A percentile compares a stretch with the other conserved stretches of the same genome.
Conservation (phyloP, 495 filamentous ascomycete species). For the Apodospora peruviana region DNA sequence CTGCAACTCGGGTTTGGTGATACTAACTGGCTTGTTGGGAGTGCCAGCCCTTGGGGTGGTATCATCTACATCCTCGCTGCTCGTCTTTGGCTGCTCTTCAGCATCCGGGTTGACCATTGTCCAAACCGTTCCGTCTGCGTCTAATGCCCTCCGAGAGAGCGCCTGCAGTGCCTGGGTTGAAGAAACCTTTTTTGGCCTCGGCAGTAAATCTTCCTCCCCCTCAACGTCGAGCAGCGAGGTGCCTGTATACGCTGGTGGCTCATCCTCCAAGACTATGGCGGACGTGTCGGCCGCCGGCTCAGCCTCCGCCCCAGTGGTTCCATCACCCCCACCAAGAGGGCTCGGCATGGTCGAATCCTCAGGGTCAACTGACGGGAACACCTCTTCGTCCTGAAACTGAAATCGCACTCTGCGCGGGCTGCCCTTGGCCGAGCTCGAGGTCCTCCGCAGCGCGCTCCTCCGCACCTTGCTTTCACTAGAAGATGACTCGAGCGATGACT, state of each 20-base stretch:
- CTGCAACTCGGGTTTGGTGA: not conserved
- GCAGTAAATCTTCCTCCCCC: slow-evolving; percentile 34
- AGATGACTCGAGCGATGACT: slow-evolving; percentile 38
- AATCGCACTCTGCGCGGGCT: slow-evolving; percentile 52
- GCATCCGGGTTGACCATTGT: slow-evolving; percentile 32
- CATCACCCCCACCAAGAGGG: not conserved
- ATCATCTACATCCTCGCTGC: slow-evolving; percentile 8
- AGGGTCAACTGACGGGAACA: slow-evolving; percentile 46
- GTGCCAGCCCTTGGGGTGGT: not conserved
- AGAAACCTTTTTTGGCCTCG: slow-evolving; percentile 38
- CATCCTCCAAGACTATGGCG: slow-evolving; percentile 17
- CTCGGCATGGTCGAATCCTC: slow-evolving; percentile 1
- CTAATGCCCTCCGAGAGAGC: slow-evolving; percentile 36
- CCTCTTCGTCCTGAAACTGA: slow-evolving; percentile 45
- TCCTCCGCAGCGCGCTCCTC: slow-evolving; percentile 46
- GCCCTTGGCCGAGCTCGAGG: slow-evolving; percentile 38
- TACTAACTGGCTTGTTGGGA: not conserved
- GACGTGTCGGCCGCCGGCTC: slow-evolving; percentile 14
- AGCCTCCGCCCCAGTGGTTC: slow-evolving; percentile 12
- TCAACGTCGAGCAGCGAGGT: slow-evolving; percentile 27
- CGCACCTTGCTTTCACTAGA: slow-evolving; percentile 32
- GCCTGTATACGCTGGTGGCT: slow-evolving; percentile 17
- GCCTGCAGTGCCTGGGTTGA: slow-evolving; percentile 41
- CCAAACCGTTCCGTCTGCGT: slow-evolving; percentile 35
- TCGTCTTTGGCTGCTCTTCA: slow-evolving; percentile 28